Conservation (phyloP, 2,329 filamentous ascomycete species). For the Sporothrix protearum region DNA sequence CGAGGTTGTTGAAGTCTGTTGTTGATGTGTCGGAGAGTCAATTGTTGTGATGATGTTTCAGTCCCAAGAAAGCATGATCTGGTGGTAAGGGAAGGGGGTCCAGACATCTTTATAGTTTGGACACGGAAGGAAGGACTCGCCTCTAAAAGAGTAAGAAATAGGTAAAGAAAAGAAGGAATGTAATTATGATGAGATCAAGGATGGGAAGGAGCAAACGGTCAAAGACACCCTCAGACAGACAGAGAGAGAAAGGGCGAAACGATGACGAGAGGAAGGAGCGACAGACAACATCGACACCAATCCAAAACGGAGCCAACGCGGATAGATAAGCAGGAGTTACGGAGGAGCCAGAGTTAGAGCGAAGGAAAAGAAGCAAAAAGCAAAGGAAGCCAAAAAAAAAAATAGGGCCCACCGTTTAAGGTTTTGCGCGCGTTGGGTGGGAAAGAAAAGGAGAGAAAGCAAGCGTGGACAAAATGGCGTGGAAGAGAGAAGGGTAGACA, state of each 20-base stretch:
- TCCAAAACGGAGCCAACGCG: constrained; percentile 3
- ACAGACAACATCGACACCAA: not conserved
- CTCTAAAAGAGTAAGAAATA: not conserved
- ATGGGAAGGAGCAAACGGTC: not conserved
- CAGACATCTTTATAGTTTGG: constrained; percentile 9
- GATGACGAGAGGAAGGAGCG: not conserved
- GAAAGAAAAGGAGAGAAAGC: not conserved
- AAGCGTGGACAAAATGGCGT: not conserved
- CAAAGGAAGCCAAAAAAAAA: not conserved
- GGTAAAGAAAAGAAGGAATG: not conserved
- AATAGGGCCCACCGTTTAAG: not conserved
- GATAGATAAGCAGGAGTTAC: constrained; percentile 11
- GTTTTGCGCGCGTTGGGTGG: not conserved
- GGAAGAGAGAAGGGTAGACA: not conserved
- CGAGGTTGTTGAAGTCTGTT: not conserved
- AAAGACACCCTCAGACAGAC: not conserved
- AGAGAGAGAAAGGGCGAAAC: not conserved
- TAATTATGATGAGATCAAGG: not conserved
- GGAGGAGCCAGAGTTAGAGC: not conserved
- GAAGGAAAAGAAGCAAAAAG: not conserved
- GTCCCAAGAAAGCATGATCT: not conserved
- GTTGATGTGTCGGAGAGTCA: not conserved
- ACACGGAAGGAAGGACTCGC: not conserved
- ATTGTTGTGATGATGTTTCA: not conserved
- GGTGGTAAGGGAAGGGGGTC: not conserved